A percentile compares a stretch with the other conserved stretches of the same genome.
Evolutionary conservation across 139 green algal genomes (phyloP).

Genomic region (Micromonas commoda): DNA sequence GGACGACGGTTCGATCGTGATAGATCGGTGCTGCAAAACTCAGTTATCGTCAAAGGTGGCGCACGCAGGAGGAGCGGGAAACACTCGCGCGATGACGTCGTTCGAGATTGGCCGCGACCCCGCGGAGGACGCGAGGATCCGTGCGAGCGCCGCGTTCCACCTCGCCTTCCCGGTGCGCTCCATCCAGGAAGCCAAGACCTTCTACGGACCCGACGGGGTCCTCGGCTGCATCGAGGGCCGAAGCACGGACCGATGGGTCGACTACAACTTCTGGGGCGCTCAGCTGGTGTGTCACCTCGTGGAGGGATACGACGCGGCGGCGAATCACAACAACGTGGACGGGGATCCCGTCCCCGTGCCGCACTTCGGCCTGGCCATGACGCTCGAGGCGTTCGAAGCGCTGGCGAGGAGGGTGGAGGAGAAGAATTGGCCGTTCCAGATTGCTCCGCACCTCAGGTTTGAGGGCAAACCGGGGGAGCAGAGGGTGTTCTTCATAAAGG

Average conservation of each 20-base stretch:
- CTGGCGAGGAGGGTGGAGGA: slow-evolving; percentile 52
- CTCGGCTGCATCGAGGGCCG: slow-evolving; percentile 60
- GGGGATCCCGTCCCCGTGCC: slow-evolving; percentile 79
- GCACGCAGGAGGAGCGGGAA: background rate
- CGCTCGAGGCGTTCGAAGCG: slow-evolving; percentile 57
- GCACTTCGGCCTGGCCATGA: slow-evolving; percentile 67
- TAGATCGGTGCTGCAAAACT: too few species aligned
- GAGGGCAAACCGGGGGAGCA: slow-evolving; percentile 49
- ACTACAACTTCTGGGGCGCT: slow-evolving; percentile 72
- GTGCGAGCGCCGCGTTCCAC: slow-evolving; percentile 53
- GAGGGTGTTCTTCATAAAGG: slow-evolving; percentile 83
- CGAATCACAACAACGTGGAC: slow-evolving; percentile 43
- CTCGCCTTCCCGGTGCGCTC: slow-evolving; percentile 69
- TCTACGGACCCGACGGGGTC: slow-evolving; percentile 57
- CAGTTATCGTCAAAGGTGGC: background rate
- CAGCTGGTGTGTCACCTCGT: slow-evolving; percentile 70
- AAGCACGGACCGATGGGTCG: slow-evolving; percentile 51
- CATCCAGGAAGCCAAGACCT: slow-evolving; percentile 51
- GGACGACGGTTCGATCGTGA: too few species aligned
- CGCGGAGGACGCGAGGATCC: background rate
- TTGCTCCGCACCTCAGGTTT: slow-evolving; percentile 61
- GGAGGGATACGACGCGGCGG: slow-evolving; percentile 50
- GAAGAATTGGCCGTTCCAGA: slow-evolving; percentile 53
- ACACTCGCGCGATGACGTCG: background rate
- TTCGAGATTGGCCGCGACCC: background rate